Conservation (phyloP, 371 early-diverging fungal genomes). For the Syncephalastrum sp. region DNA sequence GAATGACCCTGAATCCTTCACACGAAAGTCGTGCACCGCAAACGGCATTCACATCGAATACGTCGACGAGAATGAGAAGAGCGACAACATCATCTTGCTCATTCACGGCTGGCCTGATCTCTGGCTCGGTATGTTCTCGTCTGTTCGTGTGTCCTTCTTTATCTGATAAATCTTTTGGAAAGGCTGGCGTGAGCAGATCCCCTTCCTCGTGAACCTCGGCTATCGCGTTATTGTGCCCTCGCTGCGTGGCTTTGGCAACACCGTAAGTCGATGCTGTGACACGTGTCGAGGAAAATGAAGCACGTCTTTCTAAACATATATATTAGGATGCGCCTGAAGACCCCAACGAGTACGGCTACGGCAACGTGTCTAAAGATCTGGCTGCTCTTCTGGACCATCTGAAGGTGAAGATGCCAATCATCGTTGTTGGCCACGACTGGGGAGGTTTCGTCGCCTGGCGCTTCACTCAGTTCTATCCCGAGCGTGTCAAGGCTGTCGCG, state of each 20-base stretch:
- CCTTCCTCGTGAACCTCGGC: slow-evolving; percentile 57
- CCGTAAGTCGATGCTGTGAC: slow-evolving; percentile 36
- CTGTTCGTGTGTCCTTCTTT: not conserved
- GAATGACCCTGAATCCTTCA: slow-evolving; percentile 42
- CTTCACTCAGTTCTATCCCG: slow-evolving; percentile 64
- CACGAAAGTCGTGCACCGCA: slow-evolving; percentile 32
- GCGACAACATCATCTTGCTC: slow-evolving; percentile 50
- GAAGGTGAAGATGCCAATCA: slow-evolving; percentile 51
- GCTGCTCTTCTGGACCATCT: slow-evolving; percentile 61
- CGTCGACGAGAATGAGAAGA: slow-evolving; percentile 64
- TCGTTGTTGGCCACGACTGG: slow-evolving; percentile 77
- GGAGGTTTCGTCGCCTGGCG: slow-evolving; percentile 73
- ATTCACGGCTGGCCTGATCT: slow-evolving; percentile 77
- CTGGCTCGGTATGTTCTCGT: slow-evolving; percentile 17
- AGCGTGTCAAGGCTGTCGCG: slow-evolving; percentile 59
- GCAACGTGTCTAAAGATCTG: slow-evolving; percentile 55
- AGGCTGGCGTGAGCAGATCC: slow-evolving; percentile 80
- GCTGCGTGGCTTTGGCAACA: slow-evolving; percentile 70
- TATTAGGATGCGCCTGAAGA: slow-evolving; percentile 48
- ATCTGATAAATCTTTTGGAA: slow-evolving; percentile 9
- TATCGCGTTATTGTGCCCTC: slow-evolving; percentile 75
- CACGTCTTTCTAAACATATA: not conserved
- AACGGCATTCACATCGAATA: slow-evolving; percentile 60
- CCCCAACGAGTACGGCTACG: slow-evolving; percentile 50
- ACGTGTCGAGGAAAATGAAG: too few species aligned